Conservation (phyloP, 176 grass and related monocot species). For the barley (Hordeum vulgare) region DNA sequence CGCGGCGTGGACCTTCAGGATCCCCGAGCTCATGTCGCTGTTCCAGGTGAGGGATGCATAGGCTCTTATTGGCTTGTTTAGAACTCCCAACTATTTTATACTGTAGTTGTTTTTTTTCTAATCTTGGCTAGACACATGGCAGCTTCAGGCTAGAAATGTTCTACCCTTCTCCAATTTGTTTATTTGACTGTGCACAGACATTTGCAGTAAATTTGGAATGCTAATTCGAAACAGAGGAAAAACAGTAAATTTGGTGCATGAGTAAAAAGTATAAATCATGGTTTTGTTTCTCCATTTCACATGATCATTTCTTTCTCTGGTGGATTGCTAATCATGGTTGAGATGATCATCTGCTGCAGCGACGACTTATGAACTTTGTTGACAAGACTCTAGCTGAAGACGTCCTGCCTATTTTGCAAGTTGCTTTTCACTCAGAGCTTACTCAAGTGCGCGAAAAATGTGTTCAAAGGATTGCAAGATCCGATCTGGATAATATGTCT, state of each 20-base stretch:
- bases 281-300: not conserved
- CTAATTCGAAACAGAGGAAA: not conserved
- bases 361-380: slow-evolving; percentile 86
- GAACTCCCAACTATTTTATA: not conserved
- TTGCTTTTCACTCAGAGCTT: slow-evolving; percentile 67
- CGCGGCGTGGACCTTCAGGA: slow-evolving; percentile 71
- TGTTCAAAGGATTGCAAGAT: slow-evolving; percentile 76
- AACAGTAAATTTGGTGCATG: not conserved
- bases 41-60: slow-evolving; percentile 66
- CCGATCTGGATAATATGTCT: slow-evolving; percentile 74
- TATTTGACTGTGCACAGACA: not conserved
- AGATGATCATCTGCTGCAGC: slow-evolving; percentile 48
- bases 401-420: slow-evolving; percentile 66
- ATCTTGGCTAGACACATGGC: not conserved
- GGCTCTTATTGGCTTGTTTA: not conserved
- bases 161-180: not conserved
- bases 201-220: not conserved
- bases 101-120: not conserved
- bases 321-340: not conserved
- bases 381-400: slow-evolving; percentile 93
- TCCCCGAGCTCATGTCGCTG: slow-evolving; percentile 61
- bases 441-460: slow-evolving; percentile 55
- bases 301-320: not conserved
- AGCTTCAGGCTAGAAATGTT: not conserved
- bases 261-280: not conserved